phyloP scores from a whole-genome alignment of 805 yeast species.

The Myxozyma sirexii region DNA sequence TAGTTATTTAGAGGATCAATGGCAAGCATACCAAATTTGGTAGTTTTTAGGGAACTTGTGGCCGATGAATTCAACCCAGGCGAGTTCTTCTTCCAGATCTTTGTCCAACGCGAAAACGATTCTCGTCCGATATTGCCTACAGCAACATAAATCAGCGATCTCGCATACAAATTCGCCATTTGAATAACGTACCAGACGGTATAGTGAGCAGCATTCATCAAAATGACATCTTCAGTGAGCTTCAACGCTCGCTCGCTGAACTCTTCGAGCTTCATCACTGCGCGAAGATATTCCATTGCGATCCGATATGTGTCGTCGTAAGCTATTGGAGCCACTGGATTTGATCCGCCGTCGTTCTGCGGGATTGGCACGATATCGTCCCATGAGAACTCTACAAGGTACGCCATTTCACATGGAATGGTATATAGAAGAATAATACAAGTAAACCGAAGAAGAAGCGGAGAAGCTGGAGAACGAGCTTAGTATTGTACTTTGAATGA shows the following conservation, averaged over 20 bases:
- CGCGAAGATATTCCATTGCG: conserved; percentile 64
- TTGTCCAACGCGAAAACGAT: conserved; percentile 39
- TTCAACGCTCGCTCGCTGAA: conserved; percentile 69
- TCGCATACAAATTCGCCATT: not conserved
- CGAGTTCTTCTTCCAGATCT: conserved; percentile 58
- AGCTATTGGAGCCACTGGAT: conserved; percentile 45
- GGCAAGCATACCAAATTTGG: conserved; percentile 66
- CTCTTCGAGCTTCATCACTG: conserved; percentile 62
- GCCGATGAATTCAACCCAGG: conserved; percentile 79
- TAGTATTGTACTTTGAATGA: not conserved
- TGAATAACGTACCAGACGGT: conserved; percentile 69
- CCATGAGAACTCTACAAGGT: conserved; percentile 34
- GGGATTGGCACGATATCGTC: conserved; percentile 39
- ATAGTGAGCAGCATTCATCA: conserved; percentile 82
- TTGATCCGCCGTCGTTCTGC: conserved; percentile 38
- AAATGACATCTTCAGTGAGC: conserved; percentile 65
- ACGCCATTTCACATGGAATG: too few species aligned
- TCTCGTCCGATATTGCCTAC: conserved; percentile 42
- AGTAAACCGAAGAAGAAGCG: too few species aligned
- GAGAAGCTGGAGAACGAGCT: too few species aligned
- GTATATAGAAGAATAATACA: too few species aligned
- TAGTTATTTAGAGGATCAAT: not conserved
- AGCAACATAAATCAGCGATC: not conserved
- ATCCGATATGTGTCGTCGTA: conserved; percentile 71
- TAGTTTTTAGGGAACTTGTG: conserved; percentile 83